These are phyloP conservation scores for Phytopythium kandeliae DNA, from an alignment of 352 stramenopile species.

Conservation along the genomic window DNA sequence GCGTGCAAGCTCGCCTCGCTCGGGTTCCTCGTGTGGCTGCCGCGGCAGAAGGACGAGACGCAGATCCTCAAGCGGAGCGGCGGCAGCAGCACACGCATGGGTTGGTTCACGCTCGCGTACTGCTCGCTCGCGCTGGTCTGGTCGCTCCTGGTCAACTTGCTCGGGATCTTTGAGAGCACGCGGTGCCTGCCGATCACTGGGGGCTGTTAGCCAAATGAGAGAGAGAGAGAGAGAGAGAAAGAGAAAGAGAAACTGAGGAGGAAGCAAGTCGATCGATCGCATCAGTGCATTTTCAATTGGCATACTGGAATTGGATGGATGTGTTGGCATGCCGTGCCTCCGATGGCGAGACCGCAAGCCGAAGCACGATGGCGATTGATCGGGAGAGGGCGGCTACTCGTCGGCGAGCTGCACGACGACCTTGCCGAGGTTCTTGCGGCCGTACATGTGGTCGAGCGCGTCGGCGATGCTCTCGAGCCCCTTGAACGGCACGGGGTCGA, in stretches of 20 bases:
- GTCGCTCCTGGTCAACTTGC: constrained; percentile 36
- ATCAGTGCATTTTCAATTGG: no score
- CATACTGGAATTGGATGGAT: no score
- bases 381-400: no score
- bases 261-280: no score
- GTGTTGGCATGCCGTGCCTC: no score
- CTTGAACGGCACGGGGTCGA: constrained; percentile 43
- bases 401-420: constrained; percentile 45
- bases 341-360: no score
- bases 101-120: constrained; percentile 28
- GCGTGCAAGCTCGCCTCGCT: constrained; percentile 48
- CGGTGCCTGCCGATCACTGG: constrained; percentile 56
- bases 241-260: no score
- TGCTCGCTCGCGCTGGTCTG: constrained; percentile 27
- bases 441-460: constrained; percentile 71
- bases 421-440: constrained; percentile 78
- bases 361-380: no score
- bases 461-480: constrained; percentile 52
- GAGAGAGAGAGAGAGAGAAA: no score
- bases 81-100: constrained; percentile 29
- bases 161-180: constrained; percentile 45
- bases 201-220: constrained; percentile 37
- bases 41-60: constrained; percentile 40
- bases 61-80: constrained; percentile 36
- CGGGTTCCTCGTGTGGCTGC: constrained; percentile 38